Evolutionary conservation across 2,329 filamentous ascomycete species (phyloP).

Genomic region (Aspergillus eucalypticola): DNA sequence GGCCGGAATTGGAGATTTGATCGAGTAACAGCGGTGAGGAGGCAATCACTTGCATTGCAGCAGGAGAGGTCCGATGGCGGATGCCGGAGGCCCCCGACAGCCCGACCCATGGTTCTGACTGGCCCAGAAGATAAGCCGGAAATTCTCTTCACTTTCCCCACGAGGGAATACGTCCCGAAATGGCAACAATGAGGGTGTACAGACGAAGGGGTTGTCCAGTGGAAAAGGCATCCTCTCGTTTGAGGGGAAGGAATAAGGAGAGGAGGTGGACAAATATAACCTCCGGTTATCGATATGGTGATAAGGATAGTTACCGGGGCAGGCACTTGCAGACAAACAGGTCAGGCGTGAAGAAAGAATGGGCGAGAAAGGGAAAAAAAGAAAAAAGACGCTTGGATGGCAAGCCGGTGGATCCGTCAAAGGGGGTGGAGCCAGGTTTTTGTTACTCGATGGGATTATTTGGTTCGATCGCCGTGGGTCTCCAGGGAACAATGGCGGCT

Average conservation of each 20-base stretch:
- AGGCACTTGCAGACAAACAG: not conserved
- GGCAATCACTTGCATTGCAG: conserved; percentile 4
- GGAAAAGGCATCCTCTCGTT: not conserved
- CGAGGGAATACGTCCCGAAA: conserved; percentile 12
- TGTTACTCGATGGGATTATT: conserved; percentile 20
- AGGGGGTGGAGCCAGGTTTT: conserved; percentile 12
- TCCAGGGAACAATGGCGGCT: not conserved
- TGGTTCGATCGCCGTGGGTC: not conserved
- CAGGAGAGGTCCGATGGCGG: conserved; percentile 19
- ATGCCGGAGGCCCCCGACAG: conserved; percentile 33
- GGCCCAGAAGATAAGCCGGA: not conserved
- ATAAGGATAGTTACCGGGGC: not conserved
- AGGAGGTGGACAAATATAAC: not conserved
- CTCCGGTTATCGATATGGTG: conserved; percentile 1
- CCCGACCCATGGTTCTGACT: conserved; percentile 18
- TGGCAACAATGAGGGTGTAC: conserved; percentile 29
- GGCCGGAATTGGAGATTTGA: conserved; percentile 28
- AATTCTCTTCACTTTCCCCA: conserved; percentile 3
- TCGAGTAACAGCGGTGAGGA: conserved; percentile 27
- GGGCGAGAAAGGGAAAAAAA: not conserved
- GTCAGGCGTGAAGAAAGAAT: not conserved
- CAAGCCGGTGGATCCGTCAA: not conserved
- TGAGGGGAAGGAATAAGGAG: not conserved
- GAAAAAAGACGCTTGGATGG: not conserved
- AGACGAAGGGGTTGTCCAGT: not conserved